These are phyloP conservation scores for Picea mariana DNA, from an alignment of 83 land plant species.

Conservation along the genomic window DNA sequence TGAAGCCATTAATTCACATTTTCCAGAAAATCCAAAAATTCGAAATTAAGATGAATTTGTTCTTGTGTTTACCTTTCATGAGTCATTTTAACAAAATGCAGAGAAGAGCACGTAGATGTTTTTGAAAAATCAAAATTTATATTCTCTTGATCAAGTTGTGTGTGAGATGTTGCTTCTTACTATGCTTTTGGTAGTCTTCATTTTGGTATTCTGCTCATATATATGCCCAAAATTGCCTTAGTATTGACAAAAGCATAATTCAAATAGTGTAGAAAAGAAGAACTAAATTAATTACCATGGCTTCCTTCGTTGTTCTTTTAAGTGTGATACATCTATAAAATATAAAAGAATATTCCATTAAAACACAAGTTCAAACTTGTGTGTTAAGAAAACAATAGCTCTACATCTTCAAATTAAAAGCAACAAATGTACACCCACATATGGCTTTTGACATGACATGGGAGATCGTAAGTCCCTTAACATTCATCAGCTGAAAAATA, in stretches of 20 bases:
- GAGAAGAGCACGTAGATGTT: no score
- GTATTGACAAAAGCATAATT: neutral
- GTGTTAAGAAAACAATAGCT: neutral
- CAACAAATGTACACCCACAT: slow-evolving; percentile 40
- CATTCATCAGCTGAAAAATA: slow-evolving; percentile 35
- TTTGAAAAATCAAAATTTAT: no score
- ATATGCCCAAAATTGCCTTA: neutral
- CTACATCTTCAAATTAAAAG: neutral
- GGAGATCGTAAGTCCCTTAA: slow-evolving; percentile 36
- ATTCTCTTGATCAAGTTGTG: no score
- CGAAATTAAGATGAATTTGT: no score
- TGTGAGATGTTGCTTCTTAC: no score
- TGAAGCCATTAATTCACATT: no score
- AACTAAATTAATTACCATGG: neutral
- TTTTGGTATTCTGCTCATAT: neutral
- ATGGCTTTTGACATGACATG: slow-evolving; percentile 74
- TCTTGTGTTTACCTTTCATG: neutral
- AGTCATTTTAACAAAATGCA: neutral
- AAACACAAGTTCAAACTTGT: neutral
- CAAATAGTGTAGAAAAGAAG: neutral
- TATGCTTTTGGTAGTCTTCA: neutral
- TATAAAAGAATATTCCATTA: neutral
- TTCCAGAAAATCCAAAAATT: no score
- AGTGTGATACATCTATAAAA: neutral
- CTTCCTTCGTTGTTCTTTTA: neutral